Base-by-base conservation (phyloP, 345 rosid species). In the Salix exigua region DNA sequence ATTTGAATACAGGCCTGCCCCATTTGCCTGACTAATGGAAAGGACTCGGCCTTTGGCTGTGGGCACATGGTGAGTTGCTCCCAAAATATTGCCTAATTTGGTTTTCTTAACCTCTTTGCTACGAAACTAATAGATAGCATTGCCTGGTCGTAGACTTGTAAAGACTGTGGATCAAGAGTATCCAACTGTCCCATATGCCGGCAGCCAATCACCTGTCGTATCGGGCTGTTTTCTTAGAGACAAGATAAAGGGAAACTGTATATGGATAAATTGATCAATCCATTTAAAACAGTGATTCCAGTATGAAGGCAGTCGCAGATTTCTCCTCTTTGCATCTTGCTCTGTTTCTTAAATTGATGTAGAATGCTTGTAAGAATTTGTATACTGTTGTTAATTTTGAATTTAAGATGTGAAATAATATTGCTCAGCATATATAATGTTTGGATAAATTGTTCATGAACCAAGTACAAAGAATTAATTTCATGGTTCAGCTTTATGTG, bases 41-140 rank as follows among this genome's bases (percentile, higher is more conserved):
- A 90, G 71, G 87, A 91, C 73, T 70, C 87, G 86, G 93, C 97
- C 55, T 91, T 90, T 30, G 77, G 79, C 33, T 90, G 97, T 64
- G 94, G 97, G 42, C 97, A 93, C 84, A 88, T 85, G 93, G 98
- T 91, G 75, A 83, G 91, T 77, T 72, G 71, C 74, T 48, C 21
- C 35, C 16, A 13, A 40, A 12, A 18, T 30, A 31, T 8, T 4
- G 4, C 38, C 65, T 9, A 1, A 63, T 26, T 62, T 68, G 21
- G 40, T 9, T 66, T 31, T 25, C 23, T 51, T 19, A 19, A 10
- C 8, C 40, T 68, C 42, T 30, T 62, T 6, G 42, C 13, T 26
- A 4, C 6, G 17, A 40, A 5, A 44, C 62, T 35, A 71, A 53
- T 13, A 38, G 37, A 35, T 35, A 35, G 14, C 38, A 46, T 63